Percentiles rank a stretch among this genome's conserved stretches.
phyloP scores from a whole-genome alignment of 352 stramenopile species.

The Halophytophthora batemanensis region DNA sequence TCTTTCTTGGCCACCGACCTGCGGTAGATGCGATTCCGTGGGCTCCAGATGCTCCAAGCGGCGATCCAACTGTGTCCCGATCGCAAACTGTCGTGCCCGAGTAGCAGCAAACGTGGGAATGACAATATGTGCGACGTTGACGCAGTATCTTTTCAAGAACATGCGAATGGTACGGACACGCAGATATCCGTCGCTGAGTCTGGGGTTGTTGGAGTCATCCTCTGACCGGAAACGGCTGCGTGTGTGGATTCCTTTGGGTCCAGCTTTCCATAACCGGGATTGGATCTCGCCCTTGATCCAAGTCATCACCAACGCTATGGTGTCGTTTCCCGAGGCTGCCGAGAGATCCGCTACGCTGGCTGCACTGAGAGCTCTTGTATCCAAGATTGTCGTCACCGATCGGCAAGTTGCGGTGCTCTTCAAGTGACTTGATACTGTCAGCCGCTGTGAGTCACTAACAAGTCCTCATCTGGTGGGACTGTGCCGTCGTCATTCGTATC shows the following conservation, averaged over 20 bases:
- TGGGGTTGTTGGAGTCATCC: background rate
- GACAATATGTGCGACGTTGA: background rate
- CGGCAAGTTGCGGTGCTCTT: conserved; percentile 21
- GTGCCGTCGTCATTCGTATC: background rate
- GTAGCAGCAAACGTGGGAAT: background rate
- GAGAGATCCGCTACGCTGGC: conserved; percentile 38
- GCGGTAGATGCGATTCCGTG: conserved; percentile 26
- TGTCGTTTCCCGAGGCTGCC: conserved; percentile 44
- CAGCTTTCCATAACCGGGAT: conserved; percentile 39
- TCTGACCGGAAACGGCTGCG: background rate
- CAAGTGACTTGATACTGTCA: no score
- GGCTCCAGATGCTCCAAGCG: conserved; percentile 28
- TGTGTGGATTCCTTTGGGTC: background rate
- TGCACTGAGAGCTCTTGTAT: conserved; percentile 38
- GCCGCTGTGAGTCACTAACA: background rate
- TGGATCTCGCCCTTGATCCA: conserved; percentile 62
- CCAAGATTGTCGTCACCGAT: conserved; percentile 27
- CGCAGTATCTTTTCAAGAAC: conserved; percentile 14
- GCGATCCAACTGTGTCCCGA: conserved; percentile 13
- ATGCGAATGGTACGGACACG: conserved; percentile 14
- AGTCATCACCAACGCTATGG: conserved; percentile 67
- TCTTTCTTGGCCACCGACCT: background rate
- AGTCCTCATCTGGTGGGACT: background rate
- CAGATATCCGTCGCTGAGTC: background rate
- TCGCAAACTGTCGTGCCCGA: conserved; percentile 13